A percentile compares a stretch with the other conserved stretches of the same genome.
Conservation (phyloP, 2,329 filamentous ascomycete genomes). For the Tolypocladium tundrense region DNA sequence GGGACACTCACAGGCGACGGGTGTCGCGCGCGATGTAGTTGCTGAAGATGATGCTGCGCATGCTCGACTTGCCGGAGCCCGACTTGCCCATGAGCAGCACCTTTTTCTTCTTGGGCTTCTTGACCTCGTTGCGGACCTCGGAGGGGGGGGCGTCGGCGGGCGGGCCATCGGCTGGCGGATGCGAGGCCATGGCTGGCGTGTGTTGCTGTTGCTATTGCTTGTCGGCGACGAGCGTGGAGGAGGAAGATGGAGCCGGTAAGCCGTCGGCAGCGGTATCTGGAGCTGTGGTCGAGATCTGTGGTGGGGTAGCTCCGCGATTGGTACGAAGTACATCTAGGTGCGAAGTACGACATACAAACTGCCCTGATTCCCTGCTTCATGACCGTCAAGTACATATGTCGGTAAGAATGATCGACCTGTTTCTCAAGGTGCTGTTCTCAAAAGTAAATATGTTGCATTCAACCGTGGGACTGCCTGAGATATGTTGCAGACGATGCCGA, state of each 20-base stretch:
- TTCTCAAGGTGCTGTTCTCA: too few species aligned
- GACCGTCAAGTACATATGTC: too few species aligned
- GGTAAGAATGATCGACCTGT: too few species aligned
- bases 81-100: constrained; percentile 89
- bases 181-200: constrained; percentile 5
- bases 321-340: too few species aligned
- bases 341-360: too few species aligned
- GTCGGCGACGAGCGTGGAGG: not conserved
- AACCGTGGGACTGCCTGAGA: too few species aligned
- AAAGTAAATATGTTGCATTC: too few species aligned
- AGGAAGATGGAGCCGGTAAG: not conserved
- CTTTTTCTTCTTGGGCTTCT: constrained; percentile 76
- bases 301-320: not conserved
- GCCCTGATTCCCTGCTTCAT: too few species aligned
- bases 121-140: constrained; percentile 39
- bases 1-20: constrained; percentile 52
- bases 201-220: not conserved
- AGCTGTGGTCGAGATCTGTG: not conserved
- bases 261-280: not conserved
- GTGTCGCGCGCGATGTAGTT: constrained; percentile 98
- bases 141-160: constrained; percentile 1
- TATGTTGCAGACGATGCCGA: too few species aligned
- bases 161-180: not conserved
- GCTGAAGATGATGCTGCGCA: constrained; percentile 98
- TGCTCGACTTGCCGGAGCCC: constrained; percentile 94